These are phyloP conservation scores for Macrotyloma uniflorum DNA, from an alignment of 306 rosid genomes.

Conservation along the genomic window DNA sequence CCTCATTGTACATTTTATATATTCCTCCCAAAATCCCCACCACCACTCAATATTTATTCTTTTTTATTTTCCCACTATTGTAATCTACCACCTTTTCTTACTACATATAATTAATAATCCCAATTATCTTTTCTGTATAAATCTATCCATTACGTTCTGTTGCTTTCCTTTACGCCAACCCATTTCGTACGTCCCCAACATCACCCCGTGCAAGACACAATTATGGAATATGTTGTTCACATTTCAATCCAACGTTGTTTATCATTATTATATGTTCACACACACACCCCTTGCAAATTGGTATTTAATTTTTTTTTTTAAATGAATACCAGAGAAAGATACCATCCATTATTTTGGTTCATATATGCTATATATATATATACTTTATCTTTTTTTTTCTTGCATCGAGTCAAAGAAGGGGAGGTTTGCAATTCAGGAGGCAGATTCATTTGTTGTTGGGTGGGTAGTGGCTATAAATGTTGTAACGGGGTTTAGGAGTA, in stretches of 20 bases:
- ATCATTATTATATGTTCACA: not conserved
- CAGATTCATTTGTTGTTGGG: constrained; percentile 21
- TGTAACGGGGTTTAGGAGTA: constrained; percentile 29
- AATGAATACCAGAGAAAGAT: not conserved
- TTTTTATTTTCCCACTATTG: constrained; percentile 34
- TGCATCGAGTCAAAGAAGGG: not conserved
- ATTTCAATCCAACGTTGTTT: not conserved
- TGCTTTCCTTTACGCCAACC: not conserved
- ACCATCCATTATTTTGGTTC: not conserved
- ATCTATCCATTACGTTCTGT: not conserved
- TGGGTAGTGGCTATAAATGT: not conserved
- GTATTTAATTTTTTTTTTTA: not conserved
- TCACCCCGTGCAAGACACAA: not conserved
- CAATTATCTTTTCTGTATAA: constrained; percentile 12
- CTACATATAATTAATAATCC: constrained; percentile 12
- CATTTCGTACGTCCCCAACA: not conserved
- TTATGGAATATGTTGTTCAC: not conserved
- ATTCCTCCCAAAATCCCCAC: not conserved
- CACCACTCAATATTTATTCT: constrained; percentile 38
- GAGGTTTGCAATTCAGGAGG: constrained; percentile 19
- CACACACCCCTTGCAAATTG: not conserved
- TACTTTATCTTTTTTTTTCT: not conserved
- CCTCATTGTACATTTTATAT: constrained; percentile 43
- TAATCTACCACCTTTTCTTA: constrained; percentile 19
- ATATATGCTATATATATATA: not conserved